These are phyloP conservation scores for Lactifluus hygrophoroides DNA, from an alignment of 768 basidiomycete genomes.

Conservation along the genomic window DNA sequence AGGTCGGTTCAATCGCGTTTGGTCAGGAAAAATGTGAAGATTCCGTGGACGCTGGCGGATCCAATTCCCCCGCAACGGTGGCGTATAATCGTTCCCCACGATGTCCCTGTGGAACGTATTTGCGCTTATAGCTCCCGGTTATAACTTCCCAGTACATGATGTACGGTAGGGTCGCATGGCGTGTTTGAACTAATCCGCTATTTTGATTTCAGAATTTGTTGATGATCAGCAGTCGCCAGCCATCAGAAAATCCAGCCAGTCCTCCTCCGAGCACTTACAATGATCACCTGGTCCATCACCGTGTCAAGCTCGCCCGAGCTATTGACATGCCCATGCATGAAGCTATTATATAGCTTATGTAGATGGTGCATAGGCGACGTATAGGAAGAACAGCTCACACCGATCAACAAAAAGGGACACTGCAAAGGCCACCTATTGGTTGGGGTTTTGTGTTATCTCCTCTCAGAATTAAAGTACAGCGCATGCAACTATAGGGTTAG, in stretches of 20 bases:
- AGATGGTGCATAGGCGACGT: neutral
- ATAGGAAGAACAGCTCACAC: neutral
- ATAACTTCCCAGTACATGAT: neutral
- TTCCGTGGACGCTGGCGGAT: neutral
- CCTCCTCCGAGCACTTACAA: neutral
- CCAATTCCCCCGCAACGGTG: constrained; percentile 1
- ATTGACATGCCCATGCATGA: too few relatives aligned
- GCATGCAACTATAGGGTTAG: constrained; percentile 1
- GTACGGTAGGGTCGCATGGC: neutral
- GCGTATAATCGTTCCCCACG: neutral
- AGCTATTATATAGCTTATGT: too few relatives aligned
- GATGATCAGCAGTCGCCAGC: neutral
- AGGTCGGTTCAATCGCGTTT: neutral
- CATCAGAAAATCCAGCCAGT: neutral
- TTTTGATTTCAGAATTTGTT: constrained; percentile 1
- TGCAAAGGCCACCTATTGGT: neutral
- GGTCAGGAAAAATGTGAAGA: neutral
- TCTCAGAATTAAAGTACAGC: neutral
- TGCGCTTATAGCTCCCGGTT: neutral
- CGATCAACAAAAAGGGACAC: neutral
- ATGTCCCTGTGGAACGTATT: constrained; percentile 9
- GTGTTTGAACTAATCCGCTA: constrained; percentile 1
- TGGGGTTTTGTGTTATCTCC: constrained; percentile 2
- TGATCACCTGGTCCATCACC: too few relatives aligned
- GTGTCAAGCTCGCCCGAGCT: too few relatives aligned